Evolutionary conservation across 192 early-diverging fungal genomes (phyloP).

Genomic region (Backusella westeae): DNA sequence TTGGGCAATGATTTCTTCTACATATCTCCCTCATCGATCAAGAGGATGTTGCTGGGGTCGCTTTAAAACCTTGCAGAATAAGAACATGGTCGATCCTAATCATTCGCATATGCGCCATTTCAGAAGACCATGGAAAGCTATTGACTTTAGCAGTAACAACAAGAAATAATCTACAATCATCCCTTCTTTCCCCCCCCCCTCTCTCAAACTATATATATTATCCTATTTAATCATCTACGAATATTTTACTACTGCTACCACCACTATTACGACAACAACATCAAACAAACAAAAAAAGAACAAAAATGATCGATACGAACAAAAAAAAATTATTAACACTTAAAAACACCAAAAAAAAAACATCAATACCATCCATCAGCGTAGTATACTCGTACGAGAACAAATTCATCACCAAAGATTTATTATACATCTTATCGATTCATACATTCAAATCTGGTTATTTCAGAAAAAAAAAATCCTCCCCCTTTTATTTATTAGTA

Average conservation of each 20-base stretch:
- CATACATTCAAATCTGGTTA: slow-evolving; percentile 1
- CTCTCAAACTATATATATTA: not conserved
- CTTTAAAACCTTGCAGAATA: slow-evolving; percentile 27
- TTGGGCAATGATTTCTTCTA: slow-evolving; percentile 31
- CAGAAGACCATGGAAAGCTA: slow-evolving; percentile 17
- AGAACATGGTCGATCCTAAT: slow-evolving; percentile 14
- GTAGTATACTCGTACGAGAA: not conserved
- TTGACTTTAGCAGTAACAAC: not conserved
- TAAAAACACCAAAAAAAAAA: not conserved
- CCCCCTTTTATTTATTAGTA: not conserved
- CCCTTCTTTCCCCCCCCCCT: not conserved
- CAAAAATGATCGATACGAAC: not conserved
- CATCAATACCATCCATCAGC: not conserved
- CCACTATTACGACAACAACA: not conserved
- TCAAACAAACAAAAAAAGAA: not conserved
- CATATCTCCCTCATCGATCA: slow-evolving; percentile 29
- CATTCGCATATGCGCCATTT: slow-evolving; percentile 16
- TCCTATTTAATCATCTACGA: not conserved
- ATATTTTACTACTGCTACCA: not conserved
- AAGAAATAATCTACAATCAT: not conserved
- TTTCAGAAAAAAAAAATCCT: not conserved
- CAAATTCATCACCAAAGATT: not conserved
- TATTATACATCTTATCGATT: not conserved
- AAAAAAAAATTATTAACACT: not conserved
- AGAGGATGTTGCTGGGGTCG: slow-evolving; percentile 30